Base-by-base conservation (phyloP, 257 asterid species). In the Phtheirospermum japonicum region DNA sequence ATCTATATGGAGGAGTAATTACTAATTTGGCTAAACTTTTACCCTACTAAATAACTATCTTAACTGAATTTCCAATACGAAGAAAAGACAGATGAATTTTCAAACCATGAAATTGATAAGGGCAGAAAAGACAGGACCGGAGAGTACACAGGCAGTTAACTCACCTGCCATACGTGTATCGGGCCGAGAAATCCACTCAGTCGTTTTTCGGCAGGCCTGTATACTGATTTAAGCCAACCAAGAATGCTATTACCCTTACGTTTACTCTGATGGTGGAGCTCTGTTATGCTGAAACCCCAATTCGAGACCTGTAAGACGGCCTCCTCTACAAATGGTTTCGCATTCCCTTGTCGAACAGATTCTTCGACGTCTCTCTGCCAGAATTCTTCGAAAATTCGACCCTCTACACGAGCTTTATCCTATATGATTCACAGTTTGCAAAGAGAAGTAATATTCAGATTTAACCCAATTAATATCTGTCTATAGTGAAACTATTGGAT, bases 151-250 rank as follows among this genome's bases (percentile, higher is more conserved):
- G 45, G 20, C 12, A 19, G 31, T 31, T 16, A n/a, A 76, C 89
- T 68, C n/a, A 90, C 98, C 92, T 88, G 98, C 98, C 97, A 92
- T 61, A 86, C 11, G 81, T 92, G 97, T 68, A 89, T 82, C 31
- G 92, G 96, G 69, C 97, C 97, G 59, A 92, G 77, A 59, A 86
- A 92, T 61, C 96, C 96, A 32, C 71, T 73, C 71, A 78, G 57
- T 49, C 76, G 59, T 64, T 80, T 82, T 30, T 86, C 88, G 23
- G 82, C 71, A 55, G 75, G 88, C 65, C 77, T 54, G 65, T 73
- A 92, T 6, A 86, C 32, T 42, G 96, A 89, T 73, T 80, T 83
- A 49, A 92, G 73, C 96, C 96, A 82, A 56, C 63, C 72, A 26
- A 89, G 56, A 64, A 92, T 28, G 71, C 97, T 79, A 70, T 78